Evolutionary conservation across 163 green algal species (phyloP).

Genomic region (Scenedesmus sp.): DNA sequence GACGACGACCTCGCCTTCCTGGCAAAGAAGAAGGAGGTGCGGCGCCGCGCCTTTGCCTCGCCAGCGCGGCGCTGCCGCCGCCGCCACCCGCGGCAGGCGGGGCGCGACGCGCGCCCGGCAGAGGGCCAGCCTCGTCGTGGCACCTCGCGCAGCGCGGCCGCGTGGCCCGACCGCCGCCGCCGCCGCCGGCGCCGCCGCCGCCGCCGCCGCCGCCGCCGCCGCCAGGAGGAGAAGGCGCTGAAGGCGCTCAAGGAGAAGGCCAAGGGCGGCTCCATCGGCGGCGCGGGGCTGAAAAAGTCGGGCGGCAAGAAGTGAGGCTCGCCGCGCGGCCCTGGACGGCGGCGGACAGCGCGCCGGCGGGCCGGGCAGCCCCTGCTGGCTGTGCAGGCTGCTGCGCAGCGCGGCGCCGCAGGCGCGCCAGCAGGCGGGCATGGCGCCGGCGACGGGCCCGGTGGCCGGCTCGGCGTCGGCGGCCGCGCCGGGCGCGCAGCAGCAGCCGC

Average conservation of each 20-base stretch:
- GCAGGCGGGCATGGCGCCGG: not conserved
- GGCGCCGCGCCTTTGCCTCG: not conserved
- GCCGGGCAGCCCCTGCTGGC: not conserved
- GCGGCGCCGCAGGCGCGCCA: not conserved
- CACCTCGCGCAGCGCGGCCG: too few species aligned
- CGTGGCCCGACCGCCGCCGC: too few species aligned
- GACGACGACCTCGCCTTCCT: conserved; percentile 52
- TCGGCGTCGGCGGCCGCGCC: not conserved
- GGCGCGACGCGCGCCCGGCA: not conserved
- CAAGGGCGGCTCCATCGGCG: conserved; percentile 52
- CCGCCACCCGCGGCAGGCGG: not conserved
- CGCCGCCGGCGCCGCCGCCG: not conserved
- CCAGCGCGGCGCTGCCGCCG: not conserved
- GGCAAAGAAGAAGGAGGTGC: conserved; percentile 61
- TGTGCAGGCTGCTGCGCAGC: not conserved
- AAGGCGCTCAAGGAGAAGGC: conserved; percentile 61
- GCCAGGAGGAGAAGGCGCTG: conserved; percentile 58
- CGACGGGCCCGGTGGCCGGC: not conserved
- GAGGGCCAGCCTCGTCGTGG: too few species aligned
- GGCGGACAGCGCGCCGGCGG: not conserved
- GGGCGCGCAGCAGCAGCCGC: not conserved
- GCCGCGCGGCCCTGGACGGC: not conserved
- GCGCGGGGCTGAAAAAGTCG: conserved; percentile 60
- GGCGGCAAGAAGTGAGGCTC: conserved; percentile 51
- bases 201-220: not conserved